Base-by-base conservation (phyloP, 1,139 yeast species). In the Hanseniaspora gamundiae region DNA sequence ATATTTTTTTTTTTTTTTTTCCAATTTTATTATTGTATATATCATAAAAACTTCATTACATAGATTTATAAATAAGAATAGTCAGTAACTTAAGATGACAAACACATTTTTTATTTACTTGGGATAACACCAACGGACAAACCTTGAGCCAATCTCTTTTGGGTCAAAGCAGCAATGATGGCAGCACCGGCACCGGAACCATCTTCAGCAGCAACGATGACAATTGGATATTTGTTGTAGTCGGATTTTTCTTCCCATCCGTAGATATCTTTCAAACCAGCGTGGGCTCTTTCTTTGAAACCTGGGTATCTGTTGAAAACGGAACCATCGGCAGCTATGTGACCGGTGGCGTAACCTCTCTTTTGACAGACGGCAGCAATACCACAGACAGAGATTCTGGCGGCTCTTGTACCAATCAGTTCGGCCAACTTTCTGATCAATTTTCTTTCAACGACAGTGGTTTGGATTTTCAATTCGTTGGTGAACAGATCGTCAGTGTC, bases 131-230 rank as follows among this genome's bases (percentile, higher is more conserved):
- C 96, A 45, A 87, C 88, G 50, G 91, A 77, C 56, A 73, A 68
- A 42, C 88, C 88, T 46, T 73, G 69, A 44, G 69, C 68, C 57
- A 83, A 68, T 69, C 97, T 80, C 64, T 76, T 69, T 64, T 80
- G 77, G 45, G 97, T 84, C 66, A 88, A 74, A 46, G 97, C 96
- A 45, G 97, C 96, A 66, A 88, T 88, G 55, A 91, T 75, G 42
- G 97, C 98, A 45, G 97, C 97, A 59, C 97, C 97, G 39, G 84
- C 97, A 67, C 97, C 98, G 45, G 94, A 80, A 55, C 98, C 98
- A 68, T 91, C 98, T 67, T 88, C 96, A 51, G 98, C 97, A 46
- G 88, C 82, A 38, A 83, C 84, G 56, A 88, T 75, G 51, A 70
- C 66, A 59, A 91, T 77, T 51, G 96, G 96, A 60, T 83, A 84